Conservation (phyloP, 768 basidiomycete genomes). For the Galerina marginata region DNA sequence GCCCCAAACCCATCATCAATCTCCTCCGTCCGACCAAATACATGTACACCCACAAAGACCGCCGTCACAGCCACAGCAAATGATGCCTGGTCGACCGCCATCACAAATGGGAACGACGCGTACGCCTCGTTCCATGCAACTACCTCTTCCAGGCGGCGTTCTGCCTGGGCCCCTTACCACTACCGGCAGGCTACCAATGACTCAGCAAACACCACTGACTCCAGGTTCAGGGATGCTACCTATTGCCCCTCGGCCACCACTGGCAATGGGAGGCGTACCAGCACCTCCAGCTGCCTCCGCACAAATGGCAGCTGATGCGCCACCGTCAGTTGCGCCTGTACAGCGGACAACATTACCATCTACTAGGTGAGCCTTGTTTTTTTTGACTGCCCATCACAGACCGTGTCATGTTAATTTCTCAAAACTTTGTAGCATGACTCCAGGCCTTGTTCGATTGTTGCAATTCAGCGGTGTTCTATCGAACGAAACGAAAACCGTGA, state of each 20-base stretch:
- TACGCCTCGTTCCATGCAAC: constrained; percentile 44
- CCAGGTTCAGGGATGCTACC: constrained; percentile 12
- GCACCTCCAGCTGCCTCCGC: constrained; percentile 12
- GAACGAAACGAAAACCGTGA: constrained; percentile 52
- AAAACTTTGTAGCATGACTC: constrained; percentile 30
- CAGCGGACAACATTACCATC: constrained; percentile 1
- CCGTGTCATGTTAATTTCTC: not conserved
- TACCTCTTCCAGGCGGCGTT: constrained; percentile 8
- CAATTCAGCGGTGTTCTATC: constrained; percentile 74
- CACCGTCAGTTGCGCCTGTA: constrained; percentile 9
- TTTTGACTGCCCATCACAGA: not conserved
- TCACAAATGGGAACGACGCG: constrained; percentile 47
- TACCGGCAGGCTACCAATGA: constrained; percentile 28
- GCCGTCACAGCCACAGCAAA: constrained; percentile 62
- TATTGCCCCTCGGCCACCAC: constrained; percentile 42
- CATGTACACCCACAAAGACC: constrained; percentile 55
- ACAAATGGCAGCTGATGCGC: constrained; percentile 11
- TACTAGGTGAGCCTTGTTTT: constrained; percentile 9
- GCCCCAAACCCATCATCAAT: constrained; percentile 44
- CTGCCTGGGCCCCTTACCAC: constrained; percentile 29
- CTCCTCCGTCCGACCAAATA: constrained; percentile 53
- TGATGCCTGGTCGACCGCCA: constrained; percentile 50
- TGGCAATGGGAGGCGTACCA: constrained; percentile 6
- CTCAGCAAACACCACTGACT: constrained; percentile 19
- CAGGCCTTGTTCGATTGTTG: constrained; percentile 67